phyloP scores from a whole-genome alignment of 352 stramenopile genomes.

The Phytophthora sansomeana region DNA sequence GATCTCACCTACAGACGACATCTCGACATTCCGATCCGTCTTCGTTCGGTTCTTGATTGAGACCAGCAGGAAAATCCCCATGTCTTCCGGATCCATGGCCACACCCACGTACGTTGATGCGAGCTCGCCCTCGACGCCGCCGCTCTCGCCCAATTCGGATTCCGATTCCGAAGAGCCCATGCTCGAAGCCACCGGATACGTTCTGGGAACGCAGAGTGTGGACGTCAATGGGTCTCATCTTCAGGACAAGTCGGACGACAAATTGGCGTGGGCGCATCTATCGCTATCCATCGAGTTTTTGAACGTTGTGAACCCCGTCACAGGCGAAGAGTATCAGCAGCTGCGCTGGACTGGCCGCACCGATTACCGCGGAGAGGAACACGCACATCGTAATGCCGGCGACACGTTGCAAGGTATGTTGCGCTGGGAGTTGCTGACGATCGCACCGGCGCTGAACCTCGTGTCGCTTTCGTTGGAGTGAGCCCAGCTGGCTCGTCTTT shows the following conservation, averaged over 20 bases:
- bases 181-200: constrained; percentile 46
- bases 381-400: constrained; percentile 50
- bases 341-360: constrained; percentile 57
- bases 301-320: constrained; percentile 40
- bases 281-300: constrained; percentile 58
- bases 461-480: constrained; percentile 40
- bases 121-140: constrained; percentile 21
- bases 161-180: constrained; percentile 20
- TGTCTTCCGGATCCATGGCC: constrained; percentile 16
- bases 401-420: constrained; percentile 53
- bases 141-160: constrained; percentile 23
- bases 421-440: constrained; percentile 53
- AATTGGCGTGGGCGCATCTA: constrained; percentile 53
- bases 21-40: constrained; percentile 47
- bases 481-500: constrained; percentile 4
- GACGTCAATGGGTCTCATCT: constrained; percentile 36
- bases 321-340: constrained; percentile 44
- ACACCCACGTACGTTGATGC: constrained; percentile 32
- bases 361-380: constrained; percentile 50
- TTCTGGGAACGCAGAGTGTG: constrained; percentile 57
- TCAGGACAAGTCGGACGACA: constrained; percentile 22
- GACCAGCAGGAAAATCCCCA: constrained; percentile 23
- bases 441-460: constrained; percentile 45
- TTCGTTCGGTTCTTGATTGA: constrained; percentile 57
- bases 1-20: constrained; percentile 41